phyloP scores from a whole-genome alignment of 73 alveolate species.

The Durusdinium trenchii region DNA sequence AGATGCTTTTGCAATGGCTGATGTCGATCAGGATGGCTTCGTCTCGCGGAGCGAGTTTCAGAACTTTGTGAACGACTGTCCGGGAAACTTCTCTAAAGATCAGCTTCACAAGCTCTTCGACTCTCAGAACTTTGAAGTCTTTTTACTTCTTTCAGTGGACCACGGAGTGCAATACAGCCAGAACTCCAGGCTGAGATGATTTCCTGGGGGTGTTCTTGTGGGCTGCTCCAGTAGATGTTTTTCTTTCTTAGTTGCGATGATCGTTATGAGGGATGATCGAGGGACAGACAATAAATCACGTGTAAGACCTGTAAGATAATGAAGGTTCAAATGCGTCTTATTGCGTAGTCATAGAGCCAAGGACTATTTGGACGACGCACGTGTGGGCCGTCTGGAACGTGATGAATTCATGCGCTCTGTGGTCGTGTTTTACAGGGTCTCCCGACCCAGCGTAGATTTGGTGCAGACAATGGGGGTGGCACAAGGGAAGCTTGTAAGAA shows the following conservation, averaged over 20 bases:
- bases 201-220: too few relatives aligned
- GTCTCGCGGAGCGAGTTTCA: conserved; percentile 84
- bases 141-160: too few relatives aligned
- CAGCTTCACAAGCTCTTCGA: conserved; percentile 90
- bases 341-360: too few relatives aligned
- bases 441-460: conserved; percentile 80
- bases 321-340: too few relatives aligned
- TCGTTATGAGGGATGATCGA: too few relatives aligned
- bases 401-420: conserved; percentile 83
- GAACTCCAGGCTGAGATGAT: too few relatives aligned
- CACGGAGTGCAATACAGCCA: too few relatives aligned
- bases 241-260: too few relatives aligned
- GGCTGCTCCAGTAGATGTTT: too few relatives aligned
- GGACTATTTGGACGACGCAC: conserved; percentile 77
- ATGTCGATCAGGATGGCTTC: conserved; percentile 72
- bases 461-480: conserved; percentile 94
- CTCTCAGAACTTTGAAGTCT: too few relatives aligned
- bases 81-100: conserved; percentile 83
- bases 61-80: conserved; percentile 86
- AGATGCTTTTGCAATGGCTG: conserved; percentile 67
- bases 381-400: conserved; percentile 61
- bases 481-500: conserved; percentile 87
- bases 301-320: too few relatives aligned
- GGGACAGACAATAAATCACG: too few relatives aligned
- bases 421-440: conserved; percentile 69